Evolutionary conservation across 2,329 filamentous ascomycete species (phyloP), one percentile per base, ranked within the genome.

Genomic region (Epichloe sibirici): DNA sequence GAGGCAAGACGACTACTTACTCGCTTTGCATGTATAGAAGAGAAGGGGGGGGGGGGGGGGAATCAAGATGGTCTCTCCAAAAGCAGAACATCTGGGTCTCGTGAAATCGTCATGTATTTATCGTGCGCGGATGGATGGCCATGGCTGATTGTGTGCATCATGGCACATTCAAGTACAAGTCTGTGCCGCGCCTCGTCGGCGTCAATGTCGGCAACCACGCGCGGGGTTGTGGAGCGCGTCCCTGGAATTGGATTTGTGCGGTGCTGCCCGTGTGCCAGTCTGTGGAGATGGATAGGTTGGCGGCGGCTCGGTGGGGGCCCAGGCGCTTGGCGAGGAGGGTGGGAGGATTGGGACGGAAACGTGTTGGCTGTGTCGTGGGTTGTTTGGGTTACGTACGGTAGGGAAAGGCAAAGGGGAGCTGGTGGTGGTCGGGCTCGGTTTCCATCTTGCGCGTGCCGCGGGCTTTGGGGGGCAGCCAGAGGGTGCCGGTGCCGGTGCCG

Each of bases 121-220:
- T 17, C 17, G 17, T 17, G 17, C 17, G 17, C 17, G 17, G 17
- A 17, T 17, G 17, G 17, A 17, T 17, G 17, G 17, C 17, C 17
- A 17, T 17, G 17, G 17, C 17, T 17, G 17, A 17, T 17, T 17
- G 17, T 17, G 17, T 11, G 28, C 38, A 2, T 47, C 44, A 80
- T 55, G 74, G 71, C 56, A 82, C 77, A 57, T 76, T 76, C 58
- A 82, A 61, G 57, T 77, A 83, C 54, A 88, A 61, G 62, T 87
- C 82, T 28, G 83, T 79, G 0, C 85, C 84, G 48, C 80, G 74
- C 55, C 82, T 70, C 53, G 80, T 82, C 3, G 85, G 85, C 45
- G 84, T 88, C 59, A 88, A 61, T 57, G 75, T 77, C 3, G 83
- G 83, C 58, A 81, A 49, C 65, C 65, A 68, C 25, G 57, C 28